Base-by-base conservation (phyloP, 257 asterid species). In the Nicotiana paniculata region DNA sequence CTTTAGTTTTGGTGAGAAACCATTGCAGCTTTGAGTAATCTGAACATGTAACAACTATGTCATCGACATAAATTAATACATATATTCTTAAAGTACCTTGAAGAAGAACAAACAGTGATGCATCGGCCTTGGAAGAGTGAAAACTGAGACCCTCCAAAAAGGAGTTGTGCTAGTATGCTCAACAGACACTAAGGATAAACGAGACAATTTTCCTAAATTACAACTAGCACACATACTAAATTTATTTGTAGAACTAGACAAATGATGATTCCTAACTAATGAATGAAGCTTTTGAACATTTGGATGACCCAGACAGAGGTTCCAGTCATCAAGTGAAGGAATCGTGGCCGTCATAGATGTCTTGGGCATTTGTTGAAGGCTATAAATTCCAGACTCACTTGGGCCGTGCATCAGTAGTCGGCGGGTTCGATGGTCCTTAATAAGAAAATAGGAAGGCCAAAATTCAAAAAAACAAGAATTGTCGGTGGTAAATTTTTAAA, bases 181-280 rank as follows among this genome's bases (percentile, higher is more conserved):
- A 21, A 82, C 57, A 75, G 35, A 12, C 0, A 53, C 65, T 30
- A 82, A 59, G 9, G 85, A 33, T 7, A 43, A 30, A 26, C 53
- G 17, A 35, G 84, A 24, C 35, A 74, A 16, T 43, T 82, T 82
- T n/a, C 81, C 81, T 28, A 48, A 26, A 30, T n/a, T 32, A 43
- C 33, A 59, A 58, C 24, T 16, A 75, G 35, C 8, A 26, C 32
- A 10, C 9, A 13, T 13, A 48, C 53, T 54, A 53, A 81, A 13
- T 39, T 12, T 39, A 63, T 28, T 46, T 53, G 48, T 51, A 51
- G 68, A 77, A 11, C 24, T 48, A 18, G 28, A 62, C 8, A 51
- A 51, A 35, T 43, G 13, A 16, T 51, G 65, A 64, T 11, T 11
- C 4, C 54, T 18, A 28, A 69, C 26, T 33, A 37, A 17, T 1